Evolutionary conservation across 202 grass and related monocot species (phyloP), one percentile per base, ranked within the genome.

Genomic region (Schoenoplectus triqueter): DNA sequence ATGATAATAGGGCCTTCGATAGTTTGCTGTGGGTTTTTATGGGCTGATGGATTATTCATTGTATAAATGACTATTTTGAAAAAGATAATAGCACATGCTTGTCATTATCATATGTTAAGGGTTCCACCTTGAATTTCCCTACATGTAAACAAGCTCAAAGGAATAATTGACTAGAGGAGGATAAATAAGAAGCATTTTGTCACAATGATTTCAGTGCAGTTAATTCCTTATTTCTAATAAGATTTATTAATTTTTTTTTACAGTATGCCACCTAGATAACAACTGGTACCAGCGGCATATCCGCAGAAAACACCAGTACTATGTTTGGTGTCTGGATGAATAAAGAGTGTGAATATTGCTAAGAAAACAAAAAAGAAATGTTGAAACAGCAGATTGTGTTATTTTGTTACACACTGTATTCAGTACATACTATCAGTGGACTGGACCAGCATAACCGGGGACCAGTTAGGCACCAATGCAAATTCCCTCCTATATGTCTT

Each of bases 381-480:
- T 44, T n/a, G 7, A 44, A 59, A n/a, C 55, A 78, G 31, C 6
- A 2, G 7, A 41, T 20, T 57, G 8, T 31, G 39, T 77, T 75
- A 14, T 2, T 5, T 15, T 0, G 2, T 75, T 31, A 31, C 31
- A 31, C 31, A 31, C 31, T 31, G 31, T 31, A 31, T 31, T 31
- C 22, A 78, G 13, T 9, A n/a, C 7, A 56, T 54, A 74, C 9
- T 2, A 74, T 74, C 19, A 54, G 48, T 31, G 2, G n/a, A 52
- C 71, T 74, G n/a, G 18, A 74, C 71, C 47, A 54, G 18, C 9
- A 31, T 54, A 74, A 51, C 6, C 48, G 3, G 20, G 22, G 73
- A 77, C 50, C 19, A 77, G 73, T 56, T 77, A 40, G 48, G 71
- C 47, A 74, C 48, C 71, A 74, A 22, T 31, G 8, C 70, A 51